Base-by-base conservation (phyloP, 768 basidiomycete genomes). In the Pulveroboletus sp. region DNA sequence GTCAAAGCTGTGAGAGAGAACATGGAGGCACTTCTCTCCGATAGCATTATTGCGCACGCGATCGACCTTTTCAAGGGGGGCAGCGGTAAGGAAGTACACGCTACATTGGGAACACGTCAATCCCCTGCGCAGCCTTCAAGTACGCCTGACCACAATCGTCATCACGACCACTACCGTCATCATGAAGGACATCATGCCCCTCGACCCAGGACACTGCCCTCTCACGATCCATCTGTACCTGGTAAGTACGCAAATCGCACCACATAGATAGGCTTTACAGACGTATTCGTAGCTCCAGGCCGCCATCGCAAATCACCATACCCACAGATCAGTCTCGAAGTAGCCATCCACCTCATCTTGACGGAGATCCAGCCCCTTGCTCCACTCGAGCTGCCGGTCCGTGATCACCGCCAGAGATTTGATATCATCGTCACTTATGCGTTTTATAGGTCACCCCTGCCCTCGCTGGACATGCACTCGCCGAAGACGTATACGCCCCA, bases 1-100 rank as follows among this genome's bases (percentile, higher is more conserved):
- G 78, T 85, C 35, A 92, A 89, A 60, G 92, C 89, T 3, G 91
- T 92, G 36, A 82, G 75, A 54, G 92, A 95, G 60, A 89, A 83
- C 59, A 61, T 91, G 50, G 77, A 78, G 1, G 76, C 77, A 0
- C 71, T 93, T 27, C 70, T 93, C 6, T 64, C 69, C 12, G 73
- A 66, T 6, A 81, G 79, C 6, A 71, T 93, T 1, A 66, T 86
- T 1, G 68, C 75, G 4, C 89, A 91, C 68, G 89, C 87, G 2
- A 67, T 91, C 47, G 85, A 89, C 31, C 76, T 90, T 6, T 74
- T 86, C 50, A 73, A 73, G 50, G 90, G 90, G 8, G 86, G 86
- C 0, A 74, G 74, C 24, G 88, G 89, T 5, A 70, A 72, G 50
- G 58, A 68, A 30, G 73, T 87, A 1, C 89, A 91, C 62, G 68